Evolutionary conservation across 2,329 filamentous ascomycete species (phyloP).

Genomic region (Rhinocladiella similis): DNA sequence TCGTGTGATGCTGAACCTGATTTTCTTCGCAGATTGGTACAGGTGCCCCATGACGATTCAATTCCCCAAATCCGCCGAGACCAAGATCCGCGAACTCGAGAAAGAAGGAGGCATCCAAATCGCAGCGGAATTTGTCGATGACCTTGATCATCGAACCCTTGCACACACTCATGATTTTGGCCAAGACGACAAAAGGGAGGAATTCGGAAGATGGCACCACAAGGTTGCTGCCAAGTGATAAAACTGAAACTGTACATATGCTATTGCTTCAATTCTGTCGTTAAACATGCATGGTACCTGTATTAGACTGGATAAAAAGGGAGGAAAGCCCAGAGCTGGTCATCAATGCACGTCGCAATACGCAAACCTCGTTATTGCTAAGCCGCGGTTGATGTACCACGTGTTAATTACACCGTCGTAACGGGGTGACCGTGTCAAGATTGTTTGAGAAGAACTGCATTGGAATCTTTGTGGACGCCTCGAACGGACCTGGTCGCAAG

Average conservation of each 20-base stretch:
- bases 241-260: too few relatives aligned
- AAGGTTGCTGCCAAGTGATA: not conserved
- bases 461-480: too few relatives aligned
- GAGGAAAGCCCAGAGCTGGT: too few relatives aligned
- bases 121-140: constrained; percentile 12
- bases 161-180: constrained; percentile 11
- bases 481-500: too few relatives aligned
- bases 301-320: too few relatives aligned
- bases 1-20: constrained; percentile 53
- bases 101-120: constrained; percentile 9
- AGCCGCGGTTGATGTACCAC: not conserved
- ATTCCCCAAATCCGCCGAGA: constrained; percentile 10
- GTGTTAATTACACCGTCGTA: too few relatives aligned
- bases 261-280: too few relatives aligned
- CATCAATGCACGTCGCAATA: too few relatives aligned
- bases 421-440: too few relatives aligned
- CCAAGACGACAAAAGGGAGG: constrained; percentile 9
- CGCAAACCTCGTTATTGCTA: not conserved
- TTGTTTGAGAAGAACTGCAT: too few relatives aligned
- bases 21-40: constrained; percentile 20
- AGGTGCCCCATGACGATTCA: constrained; percentile 7
- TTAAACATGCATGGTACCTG: too few relatives aligned
- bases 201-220: constrained; percentile 14
- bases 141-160: constrained; percentile 9
- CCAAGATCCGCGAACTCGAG: constrained; percentile 4